A percentile compares a stretch with the other conserved stretches of the same genome.
These are phyloP conservation scores for Fraxinus nigra DNA, from an alignment of 305 asterid genomes.

Conservation along the genomic window DNA sequence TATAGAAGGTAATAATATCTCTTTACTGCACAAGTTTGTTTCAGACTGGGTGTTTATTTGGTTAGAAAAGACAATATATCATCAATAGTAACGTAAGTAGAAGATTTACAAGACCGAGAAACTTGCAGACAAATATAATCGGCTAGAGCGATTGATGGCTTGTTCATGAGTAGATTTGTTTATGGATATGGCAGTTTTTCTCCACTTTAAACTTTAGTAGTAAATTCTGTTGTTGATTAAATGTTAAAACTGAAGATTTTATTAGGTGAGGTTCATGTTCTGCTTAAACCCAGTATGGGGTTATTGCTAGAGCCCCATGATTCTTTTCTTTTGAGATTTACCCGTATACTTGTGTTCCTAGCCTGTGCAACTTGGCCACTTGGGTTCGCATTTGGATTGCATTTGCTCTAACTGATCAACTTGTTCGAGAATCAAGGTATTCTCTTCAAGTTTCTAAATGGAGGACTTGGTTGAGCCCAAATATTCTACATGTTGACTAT, in stretches of 20 bases:
- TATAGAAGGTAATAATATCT: neutral
- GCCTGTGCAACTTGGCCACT: neutral
- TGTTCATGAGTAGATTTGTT: neutral
- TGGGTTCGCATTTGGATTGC: neutral
- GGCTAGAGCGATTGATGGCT: neutral
- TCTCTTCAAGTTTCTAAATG: neutral
- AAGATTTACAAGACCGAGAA: neutral
- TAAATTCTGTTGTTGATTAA: neutral
- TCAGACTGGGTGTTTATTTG: neutral
- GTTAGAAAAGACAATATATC: neutral
- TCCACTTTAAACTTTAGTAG: neutral
- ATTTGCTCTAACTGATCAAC: neutral
- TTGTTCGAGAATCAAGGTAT: neutral
- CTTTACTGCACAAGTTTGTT: neutral
- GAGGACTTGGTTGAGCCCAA: neutral
- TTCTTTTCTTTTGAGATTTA: neutral
- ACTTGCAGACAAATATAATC: neutral
- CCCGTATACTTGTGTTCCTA: neutral
- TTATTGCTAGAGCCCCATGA: neutral
- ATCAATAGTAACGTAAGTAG: neutral
- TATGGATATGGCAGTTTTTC: neutral
- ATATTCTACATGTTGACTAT: neutral
- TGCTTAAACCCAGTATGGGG: neutral
- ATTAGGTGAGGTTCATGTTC: neutral
- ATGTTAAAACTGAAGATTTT: neutral